These are phyloP conservation scores for Scutellaria galericulata DNA, from an alignment of 257 asterid species.

Conservation along the genomic window DNA sequence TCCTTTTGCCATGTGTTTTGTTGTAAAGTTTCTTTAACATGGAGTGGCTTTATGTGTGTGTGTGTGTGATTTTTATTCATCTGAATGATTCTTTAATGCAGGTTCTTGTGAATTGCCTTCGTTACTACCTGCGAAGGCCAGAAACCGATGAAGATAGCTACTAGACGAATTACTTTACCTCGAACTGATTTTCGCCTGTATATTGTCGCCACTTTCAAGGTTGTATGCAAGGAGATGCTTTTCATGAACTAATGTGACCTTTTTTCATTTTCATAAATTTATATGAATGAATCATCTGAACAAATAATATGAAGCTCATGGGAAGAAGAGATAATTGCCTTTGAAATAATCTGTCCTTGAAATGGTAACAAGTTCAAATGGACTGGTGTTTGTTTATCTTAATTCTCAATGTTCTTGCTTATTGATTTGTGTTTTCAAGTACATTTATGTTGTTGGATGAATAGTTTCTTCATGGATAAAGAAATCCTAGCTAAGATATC, in stretches of 20 bases:
- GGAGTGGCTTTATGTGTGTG: background rate
- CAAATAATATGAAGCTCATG: background rate
- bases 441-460: no score
- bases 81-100: constrained; percentile 37
- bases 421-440: no score
- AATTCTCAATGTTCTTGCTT: no score
- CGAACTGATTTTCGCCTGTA: constrained; percentile 24
- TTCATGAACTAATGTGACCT: constrained; percentile 21
- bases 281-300: constrained; percentile 25
- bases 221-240: constrained; percentile 30
- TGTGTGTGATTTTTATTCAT: background rate
- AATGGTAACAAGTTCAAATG: background rate
- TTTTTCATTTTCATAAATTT: background rate
- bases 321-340: constrained; percentile 19
- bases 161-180: constrained; percentile 40
- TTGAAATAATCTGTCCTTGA: background rate
- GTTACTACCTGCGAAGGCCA: constrained; percentile 88
- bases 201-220: background rate
- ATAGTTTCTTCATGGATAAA: no score
- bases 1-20: background rate
- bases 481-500: no score
- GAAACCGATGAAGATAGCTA: constrained; percentile 91
- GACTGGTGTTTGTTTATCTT: no score
- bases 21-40: background rate
- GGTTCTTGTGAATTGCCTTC: constrained; percentile 91